Evolutionary conservation across 495 filamentous ascomycete genomes (phyloP).

Genomic region (Penicillium paxilli): DNA sequence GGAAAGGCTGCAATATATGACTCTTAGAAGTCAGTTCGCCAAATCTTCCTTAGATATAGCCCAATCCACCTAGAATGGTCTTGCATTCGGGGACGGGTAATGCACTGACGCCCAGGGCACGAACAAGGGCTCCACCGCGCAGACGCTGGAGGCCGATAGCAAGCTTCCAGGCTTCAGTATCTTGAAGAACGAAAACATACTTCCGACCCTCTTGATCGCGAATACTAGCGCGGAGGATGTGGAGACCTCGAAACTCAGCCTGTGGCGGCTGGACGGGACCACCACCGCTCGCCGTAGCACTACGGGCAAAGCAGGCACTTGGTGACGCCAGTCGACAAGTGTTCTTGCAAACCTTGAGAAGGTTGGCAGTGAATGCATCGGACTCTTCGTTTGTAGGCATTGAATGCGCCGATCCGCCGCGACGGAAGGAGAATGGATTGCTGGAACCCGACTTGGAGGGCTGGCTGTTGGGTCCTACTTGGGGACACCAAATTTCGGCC

Average conservation of each 20-base stretch:
- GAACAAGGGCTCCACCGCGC: slow-evolving; percentile 66
- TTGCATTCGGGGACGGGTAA: slow-evolving; percentile 61
- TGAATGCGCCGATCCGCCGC: slow-evolving; percentile 36
- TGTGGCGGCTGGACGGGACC: slow-evolving; percentile 16
- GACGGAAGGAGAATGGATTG: slow-evolving; percentile 37
- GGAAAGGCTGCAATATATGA: neutral
- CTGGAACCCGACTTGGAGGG: slow-evolving; percentile 21
- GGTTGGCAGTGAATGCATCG: slow-evolving; percentile 55
- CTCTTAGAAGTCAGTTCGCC: neutral
- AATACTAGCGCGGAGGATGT: slow-evolving; percentile 79
- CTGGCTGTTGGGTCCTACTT: slow-evolving; percentile 28
- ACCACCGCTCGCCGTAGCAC: slow-evolving; percentile 17
- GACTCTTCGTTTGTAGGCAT: slow-evolving; percentile 62
- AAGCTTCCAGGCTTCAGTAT: slow-evolving; percentile 93
- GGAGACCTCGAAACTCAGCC: slow-evolving; percentile 61
- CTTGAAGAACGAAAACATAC: slow-evolving; percentile 78
- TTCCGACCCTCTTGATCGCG: slow-evolving; percentile 81
- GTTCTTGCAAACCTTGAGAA: slow-evolving; percentile 62
- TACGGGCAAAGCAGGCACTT: slow-evolving; percentile 29
- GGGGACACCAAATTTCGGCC: slow-evolving; percentile 85
- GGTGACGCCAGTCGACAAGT: slow-evolving; percentile 53
- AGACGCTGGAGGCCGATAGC: slow-evolving; percentile 76
- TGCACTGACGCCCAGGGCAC: slow-evolving; percentile 63
- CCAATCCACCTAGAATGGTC: slow-evolving; percentile 59
- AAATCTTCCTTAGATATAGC: slow-evolving; percentile 47